Base-by-base conservation (phyloP, 2,329 filamentous ascomycete species). In the Botryotinia convoluta region DNA sequence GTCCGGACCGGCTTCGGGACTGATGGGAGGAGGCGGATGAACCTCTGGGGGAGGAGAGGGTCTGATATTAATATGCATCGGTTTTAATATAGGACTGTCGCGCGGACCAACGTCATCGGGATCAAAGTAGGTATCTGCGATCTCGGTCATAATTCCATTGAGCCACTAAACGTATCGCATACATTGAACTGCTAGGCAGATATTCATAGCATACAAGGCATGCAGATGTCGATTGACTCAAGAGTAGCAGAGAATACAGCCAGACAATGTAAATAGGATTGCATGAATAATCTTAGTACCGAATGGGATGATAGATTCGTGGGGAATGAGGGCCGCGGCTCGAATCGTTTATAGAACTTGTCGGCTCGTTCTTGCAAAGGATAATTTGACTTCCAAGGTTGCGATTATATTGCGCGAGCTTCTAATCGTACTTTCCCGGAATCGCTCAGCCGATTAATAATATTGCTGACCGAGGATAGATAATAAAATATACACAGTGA, bases 11-110 rank as follows among this genome's bases (percentile, higher is more conserved):
- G 80, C 81, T 80, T 79, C 75, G 77, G 80, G 81, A 84, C 84
- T 85, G 81, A 84, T 82, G 82, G 81, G 82, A 79, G 83, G 82
- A 79, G 82, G 79, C 78, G 83, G 82, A 73, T 85, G 81, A 77
- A 82, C 83, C 76, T 84, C 85, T 20, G 87, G 86, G 78, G 85
- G 87, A 68, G 84, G 85, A 68, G 87, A 86, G n/a, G 85, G 86
- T 69, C 82, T 81, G 64, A 86, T 82, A 75, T 83, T 86, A 71
- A 85, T 82, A 74, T 80, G 81, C 82, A 81, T 80, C 68, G 84
- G 81, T 79, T 79, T 81, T 77, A 84, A 78, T 78, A 80, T 79
- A 77, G 81, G 81, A 82, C 84, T 82, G 77, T 82, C 85, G 77
- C 79, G 81, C 74, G 81, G 82, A 65, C 83, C 79, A 75, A 83